A percentile compares a stretch with the other conserved stretches of the same genome.
Conservation (phyloP, 108 stramenopile species). For the Mayamaea pseudoterrestris region DNA sequence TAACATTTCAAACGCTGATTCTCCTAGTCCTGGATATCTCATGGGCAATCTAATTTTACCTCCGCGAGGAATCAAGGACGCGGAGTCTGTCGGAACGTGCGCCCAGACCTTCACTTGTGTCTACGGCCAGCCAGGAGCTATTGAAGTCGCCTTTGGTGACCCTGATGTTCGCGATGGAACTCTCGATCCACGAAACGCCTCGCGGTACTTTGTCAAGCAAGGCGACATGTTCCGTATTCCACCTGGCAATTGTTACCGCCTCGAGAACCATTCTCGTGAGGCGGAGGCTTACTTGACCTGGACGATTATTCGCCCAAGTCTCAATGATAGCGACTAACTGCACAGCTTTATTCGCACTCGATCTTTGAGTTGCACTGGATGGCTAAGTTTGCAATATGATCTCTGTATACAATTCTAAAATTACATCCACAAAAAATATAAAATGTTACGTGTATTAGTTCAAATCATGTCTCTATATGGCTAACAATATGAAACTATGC, state of each 20-base stretch:
- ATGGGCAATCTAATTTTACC: slow-evolving; percentile 78
- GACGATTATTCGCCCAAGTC: slow-evolving; percentile 76
- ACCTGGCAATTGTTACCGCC: slow-evolving; percentile 85
- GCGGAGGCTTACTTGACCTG: slow-evolving; percentile 71
- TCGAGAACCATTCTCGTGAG: slow-evolving; percentile 80
- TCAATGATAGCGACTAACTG: too few species aligned
- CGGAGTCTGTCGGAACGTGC: slow-evolving; percentile 78
- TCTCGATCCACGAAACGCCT: slow-evolving; percentile 67
- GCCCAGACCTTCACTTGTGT: slow-evolving; percentile 83
- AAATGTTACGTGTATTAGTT: too few species aligned
- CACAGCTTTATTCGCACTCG: too few species aligned
- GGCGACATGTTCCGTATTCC: slow-evolving; percentile 94
- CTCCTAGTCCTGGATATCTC: slow-evolving; percentile 72
- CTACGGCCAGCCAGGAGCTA: slow-evolving; percentile 47
- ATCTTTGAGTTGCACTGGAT: too few species aligned
- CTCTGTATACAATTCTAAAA: too few species aligned
- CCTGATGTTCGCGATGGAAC: slow-evolving; percentile 47
- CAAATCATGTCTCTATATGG: too few species aligned
- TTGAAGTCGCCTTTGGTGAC: slow-evolving; percentile 79
- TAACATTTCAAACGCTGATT: slow-evolving; percentile 49
- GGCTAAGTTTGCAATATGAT: too few species aligned
- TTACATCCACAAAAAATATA: too few species aligned
- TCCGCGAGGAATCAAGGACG: slow-evolving; percentile 79
- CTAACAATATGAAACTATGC: too few species aligned
- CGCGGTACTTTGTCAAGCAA: slow-evolving; percentile 74